phyloP scores from a whole-genome alignment of 176 grass and related monocot species.

The Neostapfia colusana region DNA sequence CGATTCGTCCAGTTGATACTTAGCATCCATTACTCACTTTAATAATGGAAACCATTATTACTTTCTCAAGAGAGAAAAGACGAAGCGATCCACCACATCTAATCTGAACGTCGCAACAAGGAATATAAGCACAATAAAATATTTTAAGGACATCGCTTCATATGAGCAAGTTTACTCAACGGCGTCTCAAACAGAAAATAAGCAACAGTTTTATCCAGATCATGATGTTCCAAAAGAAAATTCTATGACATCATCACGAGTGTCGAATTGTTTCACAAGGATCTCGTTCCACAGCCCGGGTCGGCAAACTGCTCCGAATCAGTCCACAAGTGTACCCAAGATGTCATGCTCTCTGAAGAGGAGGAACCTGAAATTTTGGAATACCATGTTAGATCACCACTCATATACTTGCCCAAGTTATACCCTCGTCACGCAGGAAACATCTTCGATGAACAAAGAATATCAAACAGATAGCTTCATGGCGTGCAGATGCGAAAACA shows the following conservation, averaged over 20 bases:
- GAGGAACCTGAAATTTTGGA: slow-evolving; percentile 49
- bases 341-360: slow-evolving; percentile 64
- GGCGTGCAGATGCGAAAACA: not conserved
- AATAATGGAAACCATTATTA: no score
- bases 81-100: no score
- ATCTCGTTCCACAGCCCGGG: slow-evolving; percentile 4
- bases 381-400: not conserved
- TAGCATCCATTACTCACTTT: no score
- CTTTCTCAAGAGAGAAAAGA: no score
- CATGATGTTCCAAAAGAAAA: slow-evolving; percentile 42
- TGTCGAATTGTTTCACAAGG: not conserved
- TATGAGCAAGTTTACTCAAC: not conserved
- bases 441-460: no score
- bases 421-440: no score
- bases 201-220: slow-evolving; percentile 12
- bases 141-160: not conserved
- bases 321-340: slow-evolving; percentile 61
- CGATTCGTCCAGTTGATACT: no score
- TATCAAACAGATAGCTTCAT: not conserved
- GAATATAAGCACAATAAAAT: not conserved
- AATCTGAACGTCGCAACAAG: no score
- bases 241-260: slow-evolving; percentile 26
- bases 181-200: not conserved
- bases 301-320: not conserved
- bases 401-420: not conserved